A percentile compares a stretch with the other conserved stretches of the same genome.
phyloP scores from a whole-genome alignment of 805 yeast species.

The Gaillardinia entomophila region DNA sequence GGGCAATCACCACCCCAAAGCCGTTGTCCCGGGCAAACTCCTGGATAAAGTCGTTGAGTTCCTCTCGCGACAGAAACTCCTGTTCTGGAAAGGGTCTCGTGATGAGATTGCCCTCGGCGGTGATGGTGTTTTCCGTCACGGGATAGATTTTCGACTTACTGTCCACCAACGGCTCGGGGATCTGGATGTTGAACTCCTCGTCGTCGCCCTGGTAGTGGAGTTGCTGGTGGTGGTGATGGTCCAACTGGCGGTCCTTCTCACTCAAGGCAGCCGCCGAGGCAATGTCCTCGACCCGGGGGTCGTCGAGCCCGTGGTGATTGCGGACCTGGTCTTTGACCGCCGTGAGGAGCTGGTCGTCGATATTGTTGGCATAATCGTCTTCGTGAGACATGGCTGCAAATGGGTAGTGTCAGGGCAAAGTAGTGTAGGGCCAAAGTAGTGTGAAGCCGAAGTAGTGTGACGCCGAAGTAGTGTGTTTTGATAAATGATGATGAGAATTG shows the following conservation, averaged over 20 bases:
- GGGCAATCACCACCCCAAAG: constrained; percentile 55
- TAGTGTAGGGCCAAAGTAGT: not conserved
- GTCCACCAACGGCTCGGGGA: constrained; percentile 41
- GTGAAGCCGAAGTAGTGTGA: not conserved
- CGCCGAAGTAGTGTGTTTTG: not conserved
- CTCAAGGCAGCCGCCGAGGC: constrained; percentile 17
- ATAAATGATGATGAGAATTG: too few species aligned
- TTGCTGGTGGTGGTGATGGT: constrained; percentile 3
- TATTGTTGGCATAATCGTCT: constrained; percentile 27
- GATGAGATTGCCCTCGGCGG: constrained; percentile 45
- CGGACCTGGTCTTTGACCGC: constrained; percentile 26
- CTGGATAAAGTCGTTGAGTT: constrained; percentile 47
- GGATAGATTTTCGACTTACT: constrained; percentile 40
- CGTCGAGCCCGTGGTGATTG: constrained; percentile 19
- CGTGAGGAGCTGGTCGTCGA: constrained; percentile 38
- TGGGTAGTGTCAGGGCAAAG: not conserved
- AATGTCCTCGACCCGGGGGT: constrained; percentile 22
- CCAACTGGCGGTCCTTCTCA: constrained; percentile 1
- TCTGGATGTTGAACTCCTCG: constrained; percentile 38
- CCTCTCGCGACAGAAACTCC: constrained; percentile 43
- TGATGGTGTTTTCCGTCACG: constrained; percentile 37
- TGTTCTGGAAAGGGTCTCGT: constrained; percentile 52
- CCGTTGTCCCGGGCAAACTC: constrained; percentile 55
- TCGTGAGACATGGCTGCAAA: constrained; percentile 2
- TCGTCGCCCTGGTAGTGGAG: constrained; percentile 17